Base-by-base conservation (phyloP, 768 basidiomycete species). In the Calocybe gangraenosa region DNA sequence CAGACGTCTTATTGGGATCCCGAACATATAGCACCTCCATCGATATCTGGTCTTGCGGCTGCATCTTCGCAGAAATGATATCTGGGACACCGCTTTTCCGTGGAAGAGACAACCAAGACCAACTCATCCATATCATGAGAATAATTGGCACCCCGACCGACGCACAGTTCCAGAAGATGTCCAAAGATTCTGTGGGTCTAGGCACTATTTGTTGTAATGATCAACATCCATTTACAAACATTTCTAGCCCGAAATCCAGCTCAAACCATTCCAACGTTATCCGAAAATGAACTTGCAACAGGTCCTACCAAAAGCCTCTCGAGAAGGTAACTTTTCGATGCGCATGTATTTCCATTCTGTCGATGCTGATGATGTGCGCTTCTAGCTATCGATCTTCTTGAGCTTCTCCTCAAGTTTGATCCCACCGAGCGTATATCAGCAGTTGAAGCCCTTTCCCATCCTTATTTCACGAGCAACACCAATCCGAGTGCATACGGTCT, bases 41-140 rank as follows among this genome's bases (percentile, higher is more conserved):
- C 56, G 96, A 99, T 63, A 88, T 98, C 40, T 99, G 96, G 96
- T 93, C 91, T 11, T 95, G 92, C 46, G 96, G 96, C 8, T 98
- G 96, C 63, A 99, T 99, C 60, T 96, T 99, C 62, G 95, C 96
- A 15, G 96, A 99, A 68, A 98, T 99, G 95, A 98, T 99, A 48
- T 85, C 90, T 15, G 96, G 96, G 1, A 87, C 93, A 4, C 96
- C 96, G 20, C 77, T 99, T 21, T 99, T 99, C 76, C 78, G 95
- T 52, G 96, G 96, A 17, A 74, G 95, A 51, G 96, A 98, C 63
- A 97, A 97, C 58, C 87, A 93, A 53, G 96, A 99, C 64, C 96
- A 99, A 62, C 73, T 99, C n/a, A 74, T 92, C 36, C 92, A 95
- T 57, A 99, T 99, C 60, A 94, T 98, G 84, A 79, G 93, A 57